Evolutionary conservation across 2,329 filamentous ascomycete genomes (phyloP).

Genomic region (Penicillium sp.): DNA sequence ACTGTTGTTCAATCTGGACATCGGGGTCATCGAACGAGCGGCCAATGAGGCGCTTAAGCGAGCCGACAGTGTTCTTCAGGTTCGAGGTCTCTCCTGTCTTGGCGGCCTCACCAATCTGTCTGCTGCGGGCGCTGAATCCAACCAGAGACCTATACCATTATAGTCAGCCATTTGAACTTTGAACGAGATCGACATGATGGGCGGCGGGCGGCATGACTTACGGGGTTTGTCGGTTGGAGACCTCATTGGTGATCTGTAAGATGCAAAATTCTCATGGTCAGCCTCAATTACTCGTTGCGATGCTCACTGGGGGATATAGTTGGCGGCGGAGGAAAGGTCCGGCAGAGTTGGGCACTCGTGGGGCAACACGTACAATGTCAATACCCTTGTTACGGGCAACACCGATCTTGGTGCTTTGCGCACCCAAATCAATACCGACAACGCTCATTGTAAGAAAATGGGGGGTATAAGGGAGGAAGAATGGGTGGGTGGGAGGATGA

Average conservation of each 20-base stretch:
- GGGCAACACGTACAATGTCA: constrained; percentile 75
- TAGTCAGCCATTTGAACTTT: constrained; percentile 16
- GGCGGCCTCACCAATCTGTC: constrained; percentile 89
- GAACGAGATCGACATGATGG: constrained; percentile 13
- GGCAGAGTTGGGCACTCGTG: constrained; percentile 11
- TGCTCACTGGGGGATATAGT: not conserved
- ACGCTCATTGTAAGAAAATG: constrained; percentile 49
- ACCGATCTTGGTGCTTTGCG: constrained; percentile 93
- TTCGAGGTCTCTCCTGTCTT: constrained; percentile 99
- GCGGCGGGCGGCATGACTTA: constrained; percentile 54
- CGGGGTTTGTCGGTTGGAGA: constrained; percentile 96
- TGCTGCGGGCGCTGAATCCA: constrained; percentile 87
- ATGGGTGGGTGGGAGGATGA: constrained; percentile 22
- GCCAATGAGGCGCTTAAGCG: constrained; percentile 86
- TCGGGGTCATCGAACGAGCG: constrained; percentile 85
- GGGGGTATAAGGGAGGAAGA: constrained; percentile 14
- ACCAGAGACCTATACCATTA: constrained; percentile 67
- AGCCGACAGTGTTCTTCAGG: constrained; percentile 96
- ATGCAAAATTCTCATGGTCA: constrained; percentile 8
- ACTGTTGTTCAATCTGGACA: constrained; percentile 87
- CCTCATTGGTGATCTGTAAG: constrained; percentile 89
- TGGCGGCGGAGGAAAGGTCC: constrained; percentile 3
- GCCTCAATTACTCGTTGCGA: constrained; percentile 5
- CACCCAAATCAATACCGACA: constrained; percentile 88
- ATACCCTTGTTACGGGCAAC: constrained; percentile 98